phyloP scores from a whole-genome alignment of 352 stramenopile genomes.

The Globisporangium orthogonon region DNA sequence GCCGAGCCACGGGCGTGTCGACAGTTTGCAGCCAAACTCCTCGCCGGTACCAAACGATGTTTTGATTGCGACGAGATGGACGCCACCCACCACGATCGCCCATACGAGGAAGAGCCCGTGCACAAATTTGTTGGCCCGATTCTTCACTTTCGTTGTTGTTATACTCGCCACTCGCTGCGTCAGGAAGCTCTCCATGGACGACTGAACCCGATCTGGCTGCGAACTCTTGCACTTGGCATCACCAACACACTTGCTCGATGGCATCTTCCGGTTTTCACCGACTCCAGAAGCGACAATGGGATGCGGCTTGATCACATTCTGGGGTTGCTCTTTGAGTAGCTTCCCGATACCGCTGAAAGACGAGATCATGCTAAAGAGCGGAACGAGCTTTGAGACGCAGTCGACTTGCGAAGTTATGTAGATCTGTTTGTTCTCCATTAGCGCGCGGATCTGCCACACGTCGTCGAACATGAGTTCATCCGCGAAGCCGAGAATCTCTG shows the following conservation, averaged over 20 bases:
- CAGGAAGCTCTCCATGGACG: conserved; percentile 5
- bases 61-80: conserved; percentile 14
- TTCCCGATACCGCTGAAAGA: conserved; percentile 10
- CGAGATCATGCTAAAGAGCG: conserved; percentile 7
- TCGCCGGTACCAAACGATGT: conserved; percentile 5
- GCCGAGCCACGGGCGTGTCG: conserved; percentile 20
- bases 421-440: conserved; percentile 12
- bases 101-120: conserved; percentile 23
- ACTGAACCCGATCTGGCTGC: neutral
- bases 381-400: conserved; percentile 11
- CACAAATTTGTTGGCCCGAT: conserved; percentile 4
- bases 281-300: neutral
- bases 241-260: neutral
- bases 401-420: conserved; percentile 6
- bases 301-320: neutral
- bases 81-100: conserved; percentile 13
- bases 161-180: conserved; percentile 5
- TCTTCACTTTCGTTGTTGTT: conserved; percentile 2
- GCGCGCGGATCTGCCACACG: conserved; percentile 10
- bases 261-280: neutral
- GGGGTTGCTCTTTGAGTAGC: conserved; percentile 7
- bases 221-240: neutral
- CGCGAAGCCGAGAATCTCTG: conserved; percentile 3
- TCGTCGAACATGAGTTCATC: conserved; percentile 11
- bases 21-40: conserved; percentile 19